Base-by-base conservation (phyloP, 1,139 yeast species). In the Saccharomyces hybrid region DNA sequence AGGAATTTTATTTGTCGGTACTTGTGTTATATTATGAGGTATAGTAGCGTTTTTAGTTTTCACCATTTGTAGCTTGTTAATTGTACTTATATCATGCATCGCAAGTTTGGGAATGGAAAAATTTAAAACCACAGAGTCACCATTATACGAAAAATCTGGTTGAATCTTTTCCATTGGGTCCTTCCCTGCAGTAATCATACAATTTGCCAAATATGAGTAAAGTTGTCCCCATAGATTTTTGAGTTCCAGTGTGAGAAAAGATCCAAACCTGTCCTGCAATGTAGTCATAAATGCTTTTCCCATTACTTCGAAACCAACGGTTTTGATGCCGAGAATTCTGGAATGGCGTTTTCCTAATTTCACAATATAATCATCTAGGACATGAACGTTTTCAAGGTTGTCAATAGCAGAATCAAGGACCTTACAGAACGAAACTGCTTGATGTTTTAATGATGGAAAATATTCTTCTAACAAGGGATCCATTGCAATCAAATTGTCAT, bases 361-460 rank as follows among this genome's bases (percentile, higher is more conserved):
- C 51, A 75, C 75, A 52, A 88, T 72, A 57, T 83, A 84, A 49
- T 79, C 86, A 62, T 86, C 84, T 62, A 87, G 73, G 4, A 70
- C 70, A 1, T 73, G 67, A 55, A 70, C 71, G 60, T 68, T 66
- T 59, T 71, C 83, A 61, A 77, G 69, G 68, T 71, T 72, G 47
- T 77, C 70, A 54, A 84, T 78, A 5, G 86, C 84, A 52, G 81
- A 75, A n/a, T 84, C 76, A 65, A 85, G 67, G n/a, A 84, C 88
- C 3, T 93, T 93, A 0, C 95, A 90, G 74, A 88, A 85, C 19
- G 91, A 80, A 7, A 82, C 81, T 0, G 95, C 90, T 70, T 85
- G 89, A 60, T 83, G 86, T 60, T 78, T 79, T 58, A 84, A 79
- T 14, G 84, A 79, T 0, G 90, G 89, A 67, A 83, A 84, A 63